Percentiles rank a stretch among this genome's conserved stretches.
phyloP scores from a whole-genome alignment of 805 yeast genomes.

The Metschnikowia lochheadii region DNA sequence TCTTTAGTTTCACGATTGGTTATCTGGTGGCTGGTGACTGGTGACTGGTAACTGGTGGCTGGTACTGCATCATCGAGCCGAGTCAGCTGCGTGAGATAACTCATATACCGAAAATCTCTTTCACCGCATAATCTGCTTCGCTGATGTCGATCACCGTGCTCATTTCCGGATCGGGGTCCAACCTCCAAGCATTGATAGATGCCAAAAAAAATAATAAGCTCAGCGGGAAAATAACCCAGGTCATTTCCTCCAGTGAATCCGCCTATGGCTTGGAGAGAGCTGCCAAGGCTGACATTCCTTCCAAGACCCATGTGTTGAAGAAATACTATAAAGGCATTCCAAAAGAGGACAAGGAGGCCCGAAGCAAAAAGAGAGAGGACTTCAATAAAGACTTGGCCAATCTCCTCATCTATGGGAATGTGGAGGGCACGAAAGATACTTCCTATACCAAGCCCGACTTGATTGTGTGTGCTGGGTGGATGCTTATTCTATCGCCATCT shows the following conservation, averaged over 20 bases:
- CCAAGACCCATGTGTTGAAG: conserved; percentile 66
- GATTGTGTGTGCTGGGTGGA: conserved; percentile 98
- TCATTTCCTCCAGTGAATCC: conserved; percentile 77
- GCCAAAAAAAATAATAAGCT: conserved; percentile 44
- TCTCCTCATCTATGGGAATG: conserved; percentile 50
- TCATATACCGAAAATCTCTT: conserved; percentile 1
- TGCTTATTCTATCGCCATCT: conserved; percentile 80
- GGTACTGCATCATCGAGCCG: conserved; percentile 5
- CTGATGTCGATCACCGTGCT: conserved; percentile 56
- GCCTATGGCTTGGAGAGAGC: conserved; percentile 91
- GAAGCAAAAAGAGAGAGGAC: conserved; percentile 57
- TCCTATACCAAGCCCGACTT: conserved; percentile 63
- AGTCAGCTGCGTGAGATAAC: conserved; percentile 6
- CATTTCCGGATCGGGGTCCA: conserved; percentile 95
- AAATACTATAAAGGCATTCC: conserved; percentile 71
- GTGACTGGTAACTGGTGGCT: neutral
- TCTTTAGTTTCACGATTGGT: neutral
- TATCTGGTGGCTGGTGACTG: neutral
- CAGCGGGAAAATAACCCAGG: conserved; percentile 61
- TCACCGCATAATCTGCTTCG: conserved; percentile 1
- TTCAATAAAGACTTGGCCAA: conserved; percentile 80
- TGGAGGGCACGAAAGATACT: conserved; percentile 26
- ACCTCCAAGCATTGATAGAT: conserved; percentile 90
- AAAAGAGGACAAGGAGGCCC: conserved; percentile 56
- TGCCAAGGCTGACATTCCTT: conserved; percentile 59